Conservation (phyloP, 1,139 yeast species). For the Tardiomyces digboiensis region DNA sequence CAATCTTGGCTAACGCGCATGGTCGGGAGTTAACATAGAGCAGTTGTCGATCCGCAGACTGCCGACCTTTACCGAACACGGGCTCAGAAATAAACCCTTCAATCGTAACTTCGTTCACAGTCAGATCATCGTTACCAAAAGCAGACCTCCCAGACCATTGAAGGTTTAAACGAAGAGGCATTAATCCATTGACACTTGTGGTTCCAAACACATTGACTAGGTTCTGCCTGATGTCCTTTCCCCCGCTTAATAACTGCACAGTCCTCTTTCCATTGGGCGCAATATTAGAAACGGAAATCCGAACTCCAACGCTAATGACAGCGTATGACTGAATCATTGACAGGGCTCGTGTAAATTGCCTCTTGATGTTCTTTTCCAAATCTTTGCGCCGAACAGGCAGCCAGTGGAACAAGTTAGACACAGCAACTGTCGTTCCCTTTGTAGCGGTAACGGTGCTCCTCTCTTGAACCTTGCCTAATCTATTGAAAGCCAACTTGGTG, state of each 20-base stretch:
- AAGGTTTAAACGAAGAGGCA: constrained; percentile 31
- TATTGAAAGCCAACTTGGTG: constrained; percentile 5
- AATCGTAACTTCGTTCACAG: constrained; percentile 26
- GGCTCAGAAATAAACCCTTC: constrained; percentile 64
- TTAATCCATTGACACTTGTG: constrained; percentile 47
- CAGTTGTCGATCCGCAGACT: constrained; percentile 64
- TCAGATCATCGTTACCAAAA: constrained; percentile 2
- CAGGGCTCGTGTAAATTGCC: constrained; percentile 64
- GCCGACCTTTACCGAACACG: constrained; percentile 69
- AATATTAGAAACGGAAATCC: constrained; percentile 50
- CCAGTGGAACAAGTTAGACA: constrained; percentile 40
- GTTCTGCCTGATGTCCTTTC: constrained; percentile 36
- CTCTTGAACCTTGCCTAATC: constrained; percentile 5
- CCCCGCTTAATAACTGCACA: constrained; percentile 32
- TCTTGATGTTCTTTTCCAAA: constrained; percentile 53
- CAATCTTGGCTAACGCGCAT: constrained; percentile 43
- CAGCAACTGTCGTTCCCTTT: constrained; percentile 44
- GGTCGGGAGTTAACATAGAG: constrained; percentile 73
- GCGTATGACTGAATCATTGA: constrained; percentile 59
- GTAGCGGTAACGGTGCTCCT: constrained; percentile 6
- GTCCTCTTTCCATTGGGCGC: constrained; percentile 40
- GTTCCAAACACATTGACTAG: constrained; percentile 65
- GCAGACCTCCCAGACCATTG: constrained; percentile 8
- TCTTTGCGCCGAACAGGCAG: constrained; percentile 64
- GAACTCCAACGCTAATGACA: constrained; percentile 45